phyloP scores from a whole-genome alignment of 352 stramenopile species.

The Globisporangium rhizosaccharum region DNA sequence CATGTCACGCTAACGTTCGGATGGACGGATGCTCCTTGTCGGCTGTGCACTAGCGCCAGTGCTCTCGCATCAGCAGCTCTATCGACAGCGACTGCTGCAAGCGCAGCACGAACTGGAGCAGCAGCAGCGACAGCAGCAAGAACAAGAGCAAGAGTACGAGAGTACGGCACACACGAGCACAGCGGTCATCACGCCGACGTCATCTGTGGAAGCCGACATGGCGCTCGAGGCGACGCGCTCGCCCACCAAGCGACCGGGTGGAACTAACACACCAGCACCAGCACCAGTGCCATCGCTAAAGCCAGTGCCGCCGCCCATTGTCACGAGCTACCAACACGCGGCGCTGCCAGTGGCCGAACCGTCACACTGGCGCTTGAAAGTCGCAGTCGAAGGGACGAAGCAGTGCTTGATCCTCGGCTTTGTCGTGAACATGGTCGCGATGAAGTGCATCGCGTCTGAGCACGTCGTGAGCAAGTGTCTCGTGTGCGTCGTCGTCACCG shows the following conservation, averaged over 20 bases:
- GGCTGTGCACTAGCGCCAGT: conserved; percentile 18
- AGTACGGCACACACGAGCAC: neutral
- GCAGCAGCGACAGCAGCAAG: conserved; percentile 13
- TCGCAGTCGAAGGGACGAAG: conserved; percentile 59
- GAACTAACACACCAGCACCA: neutral
- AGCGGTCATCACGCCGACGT: conserved; percentile 12
- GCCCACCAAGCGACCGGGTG: neutral
- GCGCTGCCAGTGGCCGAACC: neutral
- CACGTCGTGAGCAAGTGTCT: conserved; percentile 60
- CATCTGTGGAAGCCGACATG: neutral
- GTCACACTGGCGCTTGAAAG: conserved; percentile 45
- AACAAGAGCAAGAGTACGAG: neutral
- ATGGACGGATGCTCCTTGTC: neutral
- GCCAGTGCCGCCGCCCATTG: conserved; percentile 20
- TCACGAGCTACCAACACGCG: conserved; percentile 7
- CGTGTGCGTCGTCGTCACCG: conserved; percentile 46
- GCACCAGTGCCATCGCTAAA: conserved; percentile 10
- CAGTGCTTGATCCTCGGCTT: conserved; percentile 73
- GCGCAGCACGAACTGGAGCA: conserved; percentile 40
- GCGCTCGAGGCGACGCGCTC: neutral
- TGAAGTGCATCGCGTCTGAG: conserved; percentile 59
- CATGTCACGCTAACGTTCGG: neutral
- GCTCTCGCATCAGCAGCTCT: conserved; percentile 71
- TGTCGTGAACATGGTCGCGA: conserved; percentile 69
- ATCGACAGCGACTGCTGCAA: conserved; percentile 62